phyloP scores from a whole-genome alignment of 257 asterid genomes.

The Solanum bulbocastanum region DNA sequence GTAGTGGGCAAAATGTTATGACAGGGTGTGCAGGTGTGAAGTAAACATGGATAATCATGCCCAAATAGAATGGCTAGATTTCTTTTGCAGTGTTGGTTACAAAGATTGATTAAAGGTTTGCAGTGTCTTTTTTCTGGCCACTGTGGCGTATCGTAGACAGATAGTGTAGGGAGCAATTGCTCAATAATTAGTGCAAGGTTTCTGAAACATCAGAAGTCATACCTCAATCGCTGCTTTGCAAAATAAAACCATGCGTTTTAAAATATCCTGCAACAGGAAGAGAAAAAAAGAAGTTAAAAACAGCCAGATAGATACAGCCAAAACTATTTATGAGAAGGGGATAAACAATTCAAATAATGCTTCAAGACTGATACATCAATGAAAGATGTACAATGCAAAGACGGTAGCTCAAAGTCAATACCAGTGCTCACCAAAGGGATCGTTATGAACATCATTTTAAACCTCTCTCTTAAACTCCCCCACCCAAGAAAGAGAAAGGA shows the following conservation, averaged over 20 bases:
- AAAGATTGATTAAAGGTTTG: background rate
- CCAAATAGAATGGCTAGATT: background rate
- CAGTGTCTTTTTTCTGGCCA: background rate
- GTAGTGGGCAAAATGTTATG: background rate
- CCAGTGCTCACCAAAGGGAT: background rate
- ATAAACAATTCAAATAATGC: background rate
- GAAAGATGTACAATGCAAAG: background rate
- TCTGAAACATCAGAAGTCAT: constrained; percentile 2
- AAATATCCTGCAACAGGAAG: constrained; percentile 63
- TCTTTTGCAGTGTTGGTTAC: background rate
- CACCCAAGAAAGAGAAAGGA: background rate
- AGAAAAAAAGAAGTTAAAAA: constrained; percentile 1
- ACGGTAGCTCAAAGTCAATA: background rate
- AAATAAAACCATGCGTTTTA: constrained; percentile 84
- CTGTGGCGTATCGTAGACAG: background rate
- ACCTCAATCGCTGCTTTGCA: constrained; percentile 99
- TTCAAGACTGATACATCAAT: background rate
- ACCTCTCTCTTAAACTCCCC: background rate
- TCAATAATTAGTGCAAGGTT: background rate
- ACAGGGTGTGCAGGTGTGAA: background rate
- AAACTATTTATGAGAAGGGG: background rate
- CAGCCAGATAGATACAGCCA: background rate
- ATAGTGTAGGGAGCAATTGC: background rate
- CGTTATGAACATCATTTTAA: background rate
- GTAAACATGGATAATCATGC: background rate